These are phyloP conservation scores for Aspergillus thermomutatus DNA, from an alignment of 2,329 filamentous ascomycete species.

Conservation along the genomic window DNA sequence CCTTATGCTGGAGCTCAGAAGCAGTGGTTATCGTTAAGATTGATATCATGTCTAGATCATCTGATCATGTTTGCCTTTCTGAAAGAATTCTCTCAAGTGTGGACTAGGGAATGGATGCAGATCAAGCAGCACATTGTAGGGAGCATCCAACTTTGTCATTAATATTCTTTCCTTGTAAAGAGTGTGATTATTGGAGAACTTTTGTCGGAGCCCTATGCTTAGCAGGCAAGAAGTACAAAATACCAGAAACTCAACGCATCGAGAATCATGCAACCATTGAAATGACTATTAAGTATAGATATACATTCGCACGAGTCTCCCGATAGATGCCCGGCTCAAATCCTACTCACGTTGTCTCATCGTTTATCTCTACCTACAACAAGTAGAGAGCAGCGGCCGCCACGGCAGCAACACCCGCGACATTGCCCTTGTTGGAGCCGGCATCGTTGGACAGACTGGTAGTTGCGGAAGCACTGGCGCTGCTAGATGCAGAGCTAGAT, in stretches of 20 bases:
- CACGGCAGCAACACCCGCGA: constrained; percentile 23
- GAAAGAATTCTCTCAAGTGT: no score
- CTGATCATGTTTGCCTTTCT: no score
- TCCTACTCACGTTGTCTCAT: background rate
- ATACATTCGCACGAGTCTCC: background rate
- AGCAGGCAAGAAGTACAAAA: background rate
- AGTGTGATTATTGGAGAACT: background rate
- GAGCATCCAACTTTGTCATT: background rate
- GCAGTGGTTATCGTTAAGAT: no score
- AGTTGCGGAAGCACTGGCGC: background rate
- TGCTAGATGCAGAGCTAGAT: background rate
- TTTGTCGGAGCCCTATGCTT: background rate
- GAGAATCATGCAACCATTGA: background rate
- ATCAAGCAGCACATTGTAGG: background rate
- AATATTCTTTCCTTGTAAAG: background rate
- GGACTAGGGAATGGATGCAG: no score
- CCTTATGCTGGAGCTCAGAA: no score
- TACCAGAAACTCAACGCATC: background rate
- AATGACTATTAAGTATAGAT: background rate
- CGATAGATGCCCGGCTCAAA: background rate
- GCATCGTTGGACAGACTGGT: constrained; percentile 2
- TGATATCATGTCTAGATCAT: no score
- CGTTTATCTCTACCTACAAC: constrained; percentile 15
- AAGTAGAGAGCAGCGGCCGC: constrained; percentile 24
- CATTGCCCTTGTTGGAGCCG: constrained; percentile 20